Conservation (phyloP, 208 protist genomes). For the Wallacemonas sp. region DNA sequence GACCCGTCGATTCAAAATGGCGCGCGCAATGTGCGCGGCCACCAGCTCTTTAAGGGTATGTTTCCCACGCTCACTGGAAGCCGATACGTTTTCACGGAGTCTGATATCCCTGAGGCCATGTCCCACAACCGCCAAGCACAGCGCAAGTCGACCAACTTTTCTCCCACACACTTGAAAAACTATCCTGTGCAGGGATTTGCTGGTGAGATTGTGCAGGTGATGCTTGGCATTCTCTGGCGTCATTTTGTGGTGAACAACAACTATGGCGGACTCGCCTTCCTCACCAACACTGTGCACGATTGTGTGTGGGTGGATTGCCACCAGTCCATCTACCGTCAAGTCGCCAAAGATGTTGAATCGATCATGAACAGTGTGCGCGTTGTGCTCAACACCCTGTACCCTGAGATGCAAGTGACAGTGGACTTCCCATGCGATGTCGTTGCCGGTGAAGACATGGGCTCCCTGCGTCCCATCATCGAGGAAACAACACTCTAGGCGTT, state of each 20-base stretch:
- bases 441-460: conserved; percentile 86
- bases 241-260: conserved; percentile 86
- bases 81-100: conserved; percentile 91
- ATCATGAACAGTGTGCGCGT: conserved; percentile 86
- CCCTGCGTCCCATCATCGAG: conserved; percentile 71
- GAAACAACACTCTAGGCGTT: conserved; percentile 72
- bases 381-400: conserved; percentile 79
- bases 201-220: conserved; percentile 93
- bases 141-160: conserved; percentile 91
- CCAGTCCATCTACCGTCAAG: conserved; percentile 72
- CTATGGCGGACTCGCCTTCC: conserved; percentile 87
- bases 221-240: conserved; percentile 91
- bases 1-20: conserved; percentile 88
- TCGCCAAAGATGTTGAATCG: conserved; percentile 79
- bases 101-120: conserved; percentile 81
- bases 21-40: conserved; percentile 78
- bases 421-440: conserved; percentile 91
- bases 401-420: conserved; percentile 82
- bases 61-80: conserved; percentile 91
- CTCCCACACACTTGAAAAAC: conserved; percentile 92
- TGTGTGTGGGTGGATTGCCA: conserved; percentile 94
- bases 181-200: conserved; percentile 94
- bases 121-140: conserved; percentile 29
- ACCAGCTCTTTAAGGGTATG: conserved; percentile 92
- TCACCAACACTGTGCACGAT: conserved; percentile 94